Percentiles rank a stretch among this genome's conserved stretches.
These are phyloP conservation scores for Petrea volubilis DNA, from an alignment of 257 asterid species.

Conservation along the genomic window DNA sequence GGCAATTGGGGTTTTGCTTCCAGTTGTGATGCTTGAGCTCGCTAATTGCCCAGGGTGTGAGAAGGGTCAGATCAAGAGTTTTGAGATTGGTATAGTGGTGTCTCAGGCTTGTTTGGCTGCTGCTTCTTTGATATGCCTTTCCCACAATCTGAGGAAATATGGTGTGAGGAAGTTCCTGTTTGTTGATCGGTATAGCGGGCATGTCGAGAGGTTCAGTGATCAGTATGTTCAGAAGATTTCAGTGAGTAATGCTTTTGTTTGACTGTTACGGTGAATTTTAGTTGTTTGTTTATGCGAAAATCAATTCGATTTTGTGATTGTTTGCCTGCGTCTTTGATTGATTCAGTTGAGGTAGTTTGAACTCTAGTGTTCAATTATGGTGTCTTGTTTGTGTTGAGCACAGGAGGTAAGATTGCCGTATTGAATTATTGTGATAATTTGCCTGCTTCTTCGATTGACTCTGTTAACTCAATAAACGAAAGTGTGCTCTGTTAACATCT, in stretches of 20 bases:
- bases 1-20: slow-evolving; percentile 55
- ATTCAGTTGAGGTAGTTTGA: neutral
- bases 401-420: too few species aligned
- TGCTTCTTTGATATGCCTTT: slow-evolving; percentile 66
- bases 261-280: neutral
- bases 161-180: slow-evolving; percentile 80
- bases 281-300: too few species aligned
- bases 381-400: neutral
- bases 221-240: slow-evolving; percentile 64
- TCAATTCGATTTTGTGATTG: too few species aligned
- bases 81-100: slow-evolving; percentile 68
- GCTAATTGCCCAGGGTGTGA: slow-evolving; percentile 69
- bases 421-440: slow-evolving; percentile 10
- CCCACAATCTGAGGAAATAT: slow-evolving; percentile 75
- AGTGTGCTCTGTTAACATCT: neutral
- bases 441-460: slow-evolving; percentile 1
- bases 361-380: neutral
- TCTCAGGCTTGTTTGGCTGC: slow-evolving; percentile 76
- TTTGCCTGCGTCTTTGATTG: too few species aligned
- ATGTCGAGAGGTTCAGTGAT: slow-evolving; percentile 55
- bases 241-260: slow-evolving; percentile 50
- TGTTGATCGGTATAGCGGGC: slow-evolving; percentile 81
- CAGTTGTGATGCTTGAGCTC: slow-evolving; percentile 59
- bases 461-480: neutral
- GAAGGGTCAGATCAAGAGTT: slow-evolving; percentile 67